A percentile compares a stretch with the other conserved stretches of the same genome.
phyloP scores from a whole-genome alignment of 768 basidiomycete genomes.

The Trametes cinnabarina region DNA sequence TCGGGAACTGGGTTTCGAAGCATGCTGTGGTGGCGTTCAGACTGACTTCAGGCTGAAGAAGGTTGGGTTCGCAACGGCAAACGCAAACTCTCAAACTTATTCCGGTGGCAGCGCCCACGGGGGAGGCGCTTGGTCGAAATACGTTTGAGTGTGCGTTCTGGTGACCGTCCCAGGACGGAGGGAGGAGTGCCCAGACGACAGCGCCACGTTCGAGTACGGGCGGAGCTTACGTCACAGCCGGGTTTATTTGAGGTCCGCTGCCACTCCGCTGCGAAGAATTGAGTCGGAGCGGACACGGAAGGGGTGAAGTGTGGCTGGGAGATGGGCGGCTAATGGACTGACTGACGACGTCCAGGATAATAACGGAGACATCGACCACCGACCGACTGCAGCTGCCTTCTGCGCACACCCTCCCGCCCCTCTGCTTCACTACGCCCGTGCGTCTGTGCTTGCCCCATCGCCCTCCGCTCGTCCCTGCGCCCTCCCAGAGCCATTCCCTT shows the following conservation, averaged over 20 bases:
- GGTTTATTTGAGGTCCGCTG: slow-evolving; percentile 1
- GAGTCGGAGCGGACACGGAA: not conserved
- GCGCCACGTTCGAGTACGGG: not conserved
- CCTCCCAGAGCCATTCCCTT: slow-evolving; percentile 19
- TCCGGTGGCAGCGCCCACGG: too few species aligned
- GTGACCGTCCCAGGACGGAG: not conserved
- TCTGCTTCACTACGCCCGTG: not conserved
- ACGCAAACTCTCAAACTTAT: not conserved
- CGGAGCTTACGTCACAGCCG: slow-evolving; percentile 15
- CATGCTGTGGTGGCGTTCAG: not conserved
- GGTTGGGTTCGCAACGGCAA: not conserved
- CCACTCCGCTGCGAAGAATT: slow-evolving; percentile 5
- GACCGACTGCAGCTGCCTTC: not conserved
- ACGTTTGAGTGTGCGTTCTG: not conserved
- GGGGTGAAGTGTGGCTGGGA: not conserved
- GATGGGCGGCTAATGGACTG: not conserved
- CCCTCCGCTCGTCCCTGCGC: slow-evolving; percentile 8
- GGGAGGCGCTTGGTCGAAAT: not conserved
- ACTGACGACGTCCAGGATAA: slow-evolving; percentile 13
- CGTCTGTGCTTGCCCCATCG: not conserved
- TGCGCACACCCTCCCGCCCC: not conserved
- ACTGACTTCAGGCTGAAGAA: not conserved
- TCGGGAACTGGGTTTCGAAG: not conserved
- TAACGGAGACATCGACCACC: slow-evolving; percentile 3
- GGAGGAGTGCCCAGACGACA: not conserved